A percentile compares a stretch with the other conserved stretches of the same genome.
These are phyloP conservation scores for Pythium biforme DNA, from an alignment of 352 stramenopile genomes.

Conservation along the genomic window DNA sequence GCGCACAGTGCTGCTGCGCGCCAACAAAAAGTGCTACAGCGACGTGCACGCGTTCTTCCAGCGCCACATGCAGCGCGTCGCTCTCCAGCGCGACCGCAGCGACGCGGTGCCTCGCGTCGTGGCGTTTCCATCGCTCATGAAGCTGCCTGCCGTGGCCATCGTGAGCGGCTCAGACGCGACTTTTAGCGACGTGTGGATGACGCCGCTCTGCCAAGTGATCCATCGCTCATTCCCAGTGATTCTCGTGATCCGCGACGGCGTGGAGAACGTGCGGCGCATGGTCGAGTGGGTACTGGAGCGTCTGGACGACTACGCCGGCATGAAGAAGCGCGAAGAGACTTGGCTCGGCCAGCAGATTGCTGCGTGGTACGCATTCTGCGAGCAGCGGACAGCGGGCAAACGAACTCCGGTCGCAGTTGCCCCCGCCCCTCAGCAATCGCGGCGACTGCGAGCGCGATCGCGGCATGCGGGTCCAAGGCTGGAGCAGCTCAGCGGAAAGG, in stretches of 20 bases:
- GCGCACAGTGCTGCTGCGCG: slow-evolving; percentile 55
- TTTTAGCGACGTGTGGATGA: slow-evolving; percentile 75
- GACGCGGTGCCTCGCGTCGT: slow-evolving; percentile 9
- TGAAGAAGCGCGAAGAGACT: slow-evolving; percentile 40
- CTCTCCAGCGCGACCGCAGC: neutral
- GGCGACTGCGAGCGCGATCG: slow-evolving; percentile 8
- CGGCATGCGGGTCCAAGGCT: neutral
- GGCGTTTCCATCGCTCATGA: slow-evolving; percentile 24
- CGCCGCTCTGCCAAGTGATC: slow-evolving; percentile 62
- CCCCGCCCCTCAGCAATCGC: neutral
- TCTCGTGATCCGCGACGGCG: slow-evolving; percentile 52
- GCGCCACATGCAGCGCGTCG: slow-evolving; percentile 36
- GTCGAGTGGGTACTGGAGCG: slow-evolving; percentile 67
- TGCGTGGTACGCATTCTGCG: slow-evolving; percentile 32
- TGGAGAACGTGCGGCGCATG: slow-evolving; percentile 49
- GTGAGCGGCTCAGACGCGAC: slow-evolving; percentile 70
- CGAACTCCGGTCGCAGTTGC: neutral
- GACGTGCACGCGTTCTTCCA: slow-evolving; percentile 65
- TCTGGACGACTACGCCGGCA: slow-evolving; percentile 39
- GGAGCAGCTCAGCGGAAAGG: neutral
- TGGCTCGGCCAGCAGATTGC: slow-evolving; percentile 62
- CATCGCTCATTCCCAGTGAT: slow-evolving; percentile 70
- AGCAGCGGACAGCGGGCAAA: neutral
- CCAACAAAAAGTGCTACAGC: slow-evolving; percentile 69
- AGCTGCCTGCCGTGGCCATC: slow-evolving; percentile 42